Percentiles rank a stretch among this genome's conserved stretches.
phyloP scores from a whole-genome alignment of 169 alveolate genomes.

The Cyclospora cayetanensis region DNA sequence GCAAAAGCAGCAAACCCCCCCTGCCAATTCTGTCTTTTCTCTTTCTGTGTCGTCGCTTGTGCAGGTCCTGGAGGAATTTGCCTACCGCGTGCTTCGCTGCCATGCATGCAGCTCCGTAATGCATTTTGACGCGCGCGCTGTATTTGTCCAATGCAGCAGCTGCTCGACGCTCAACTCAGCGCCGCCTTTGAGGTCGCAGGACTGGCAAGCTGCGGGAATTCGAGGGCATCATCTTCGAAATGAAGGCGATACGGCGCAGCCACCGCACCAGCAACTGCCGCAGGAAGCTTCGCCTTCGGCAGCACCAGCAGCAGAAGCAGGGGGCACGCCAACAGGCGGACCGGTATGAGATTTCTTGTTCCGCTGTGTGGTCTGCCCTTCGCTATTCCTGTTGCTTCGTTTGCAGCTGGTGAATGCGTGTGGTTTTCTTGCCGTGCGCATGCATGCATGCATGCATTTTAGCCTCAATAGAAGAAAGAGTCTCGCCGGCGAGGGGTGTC shows the following conservation, averaged over 20 bases:
- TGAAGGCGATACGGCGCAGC: background rate
- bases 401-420: too few relatives aligned
- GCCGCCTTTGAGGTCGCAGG: background rate
- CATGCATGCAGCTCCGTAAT: conserved; percentile 6
- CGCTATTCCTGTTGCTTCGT: too few relatives aligned
- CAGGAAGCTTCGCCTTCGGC: background rate
- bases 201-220: too few relatives aligned
- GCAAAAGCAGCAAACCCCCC: too few relatives aligned
- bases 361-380: too few relatives aligned
- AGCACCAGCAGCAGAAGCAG: background rate
- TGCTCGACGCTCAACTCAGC: conserved; percentile 27
- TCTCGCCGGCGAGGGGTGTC: background rate
- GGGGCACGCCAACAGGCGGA: background rate
- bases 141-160: conserved; percentile 60
- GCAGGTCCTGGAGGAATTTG: too few relatives aligned
- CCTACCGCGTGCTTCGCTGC: conserved; percentile 27
- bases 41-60: too few relatives aligned
- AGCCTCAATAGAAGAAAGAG: too few relatives aligned
- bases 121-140: conserved; percentile 44
- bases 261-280: background rate
- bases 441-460: too few relatives aligned
- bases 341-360: too few relatives aligned
- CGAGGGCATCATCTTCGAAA: background rate
- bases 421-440: too few relatives aligned
- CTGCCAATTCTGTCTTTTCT: too few relatives aligned